phyloP scores from a whole-genome alignment of 345 rosid species.

The Sisymbrium altissimum region DNA sequence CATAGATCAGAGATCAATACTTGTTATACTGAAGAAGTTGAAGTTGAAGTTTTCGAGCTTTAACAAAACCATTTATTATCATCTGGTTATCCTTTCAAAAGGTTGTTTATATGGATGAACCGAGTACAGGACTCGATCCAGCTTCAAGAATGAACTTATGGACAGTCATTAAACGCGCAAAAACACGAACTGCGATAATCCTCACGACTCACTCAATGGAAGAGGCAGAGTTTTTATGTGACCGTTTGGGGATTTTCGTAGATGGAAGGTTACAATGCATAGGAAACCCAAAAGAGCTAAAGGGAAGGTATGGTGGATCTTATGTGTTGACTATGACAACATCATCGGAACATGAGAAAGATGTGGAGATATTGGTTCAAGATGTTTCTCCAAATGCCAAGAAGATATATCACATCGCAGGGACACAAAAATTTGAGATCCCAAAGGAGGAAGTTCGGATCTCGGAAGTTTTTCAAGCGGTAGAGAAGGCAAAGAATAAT shows the following conservation, averaged over 20 bases:
- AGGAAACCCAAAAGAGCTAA: constrained; percentile 82
- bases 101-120: constrained; percentile 98
- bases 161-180: constrained; percentile 80
- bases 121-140: constrained; percentile 95
- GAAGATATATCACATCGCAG: constrained; percentile 68
- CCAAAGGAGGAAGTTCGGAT: constrained; percentile 70
- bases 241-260: constrained; percentile 80
- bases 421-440: constrained; percentile 92
- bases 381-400: constrained; percentile 58
- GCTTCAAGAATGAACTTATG: constrained; percentile 84
- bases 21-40: too few relatives aligned
- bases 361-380: constrained; percentile 60
- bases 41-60: not conserved
- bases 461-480: constrained; percentile 70
- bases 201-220: constrained; percentile 97
- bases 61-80: not conserved
- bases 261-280: constrained; percentile 86
- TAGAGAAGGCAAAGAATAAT: constrained; percentile 63
- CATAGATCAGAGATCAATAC: too few relatives aligned
- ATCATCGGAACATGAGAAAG: constrained; percentile 48
- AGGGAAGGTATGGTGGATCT: constrained; percentile 80
- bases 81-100: not conserved
- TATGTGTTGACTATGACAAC: constrained; percentile 85
- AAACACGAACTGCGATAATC: constrained; percentile 66
- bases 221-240: constrained; percentile 92